Percentiles rank a stretch among this genome's conserved stretches.
phyloP scores from a whole-genome alignment of 495 filamentous ascomycete genomes.

The Elasticomyces elasticus region DNA sequence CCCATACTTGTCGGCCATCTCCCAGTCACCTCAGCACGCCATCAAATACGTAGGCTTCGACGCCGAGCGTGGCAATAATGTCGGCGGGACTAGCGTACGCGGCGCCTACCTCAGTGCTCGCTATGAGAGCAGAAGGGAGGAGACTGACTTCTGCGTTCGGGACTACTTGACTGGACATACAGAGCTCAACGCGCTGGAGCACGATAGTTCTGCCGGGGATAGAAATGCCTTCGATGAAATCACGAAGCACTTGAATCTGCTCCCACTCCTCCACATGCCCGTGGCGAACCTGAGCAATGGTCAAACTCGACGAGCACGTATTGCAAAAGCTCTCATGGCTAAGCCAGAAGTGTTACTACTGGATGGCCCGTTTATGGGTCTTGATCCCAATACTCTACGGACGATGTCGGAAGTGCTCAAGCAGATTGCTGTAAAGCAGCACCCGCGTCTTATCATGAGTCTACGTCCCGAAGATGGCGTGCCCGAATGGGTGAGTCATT shows the following conservation, averaged over 20 bases:
- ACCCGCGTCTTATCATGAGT: conserved; percentile 64
- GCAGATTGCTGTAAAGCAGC: conserved; percentile 49
- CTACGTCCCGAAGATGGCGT: conserved; percentile 75
- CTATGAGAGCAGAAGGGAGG: conserved; percentile 84
- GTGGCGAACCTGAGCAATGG: conserved; percentile 87
- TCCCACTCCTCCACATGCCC: conserved; percentile 59
- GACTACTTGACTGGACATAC: conserved; percentile 73
- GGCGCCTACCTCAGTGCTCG: conserved; percentile 80
- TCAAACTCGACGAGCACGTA: conserved; percentile 74
- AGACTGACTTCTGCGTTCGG: conserved; percentile 71
- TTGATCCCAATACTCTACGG: conserved; percentile 70
- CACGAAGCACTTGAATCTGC: conserved; percentile 54
- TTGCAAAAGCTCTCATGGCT: conserved; percentile 72
- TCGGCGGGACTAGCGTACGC: conserved; percentile 42
- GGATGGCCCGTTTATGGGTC: conserved; percentile 95
- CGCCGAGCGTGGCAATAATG: conserved; percentile 35
- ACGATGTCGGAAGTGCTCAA: conserved; percentile 60
- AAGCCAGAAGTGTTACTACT: conserved; percentile 73
- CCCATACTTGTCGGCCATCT: conserved; percentile 61
- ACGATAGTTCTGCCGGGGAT: conserved; percentile 31
- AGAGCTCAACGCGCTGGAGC: conserved; percentile 59
- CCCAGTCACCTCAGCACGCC: conserved; percentile 49
- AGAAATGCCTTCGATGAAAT: conserved; percentile 49
- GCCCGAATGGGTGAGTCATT: conserved; percentile 81
- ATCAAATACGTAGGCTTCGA: conserved; percentile 80